Evolutionary conservation across 805 yeast species (phyloP).

Genomic region (Yueomyces sp.): DNA sequence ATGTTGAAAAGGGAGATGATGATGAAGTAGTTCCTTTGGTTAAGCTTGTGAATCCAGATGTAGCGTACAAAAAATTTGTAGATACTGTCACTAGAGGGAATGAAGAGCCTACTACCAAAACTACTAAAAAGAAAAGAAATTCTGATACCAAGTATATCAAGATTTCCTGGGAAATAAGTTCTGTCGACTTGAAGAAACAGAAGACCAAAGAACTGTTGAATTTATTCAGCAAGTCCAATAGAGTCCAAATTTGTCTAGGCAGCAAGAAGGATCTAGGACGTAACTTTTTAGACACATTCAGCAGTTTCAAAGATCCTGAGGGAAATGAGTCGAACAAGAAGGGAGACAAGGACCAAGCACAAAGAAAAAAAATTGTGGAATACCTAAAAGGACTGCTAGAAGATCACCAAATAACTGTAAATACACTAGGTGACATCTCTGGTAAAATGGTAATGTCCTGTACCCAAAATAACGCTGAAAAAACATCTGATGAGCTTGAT

Average conservation of each 20-base stretch:
- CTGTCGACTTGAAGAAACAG: conserved; percentile 38
- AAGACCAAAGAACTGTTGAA: conserved; percentile 36
- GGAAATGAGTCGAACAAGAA: neutral
- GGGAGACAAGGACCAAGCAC: conserved; percentile 22
- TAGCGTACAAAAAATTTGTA: conserved; percentile 17
- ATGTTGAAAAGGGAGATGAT: conserved; percentile 9
- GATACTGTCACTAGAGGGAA: conserved; percentile 14
- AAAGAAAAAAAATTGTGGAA: conserved; percentile 23
- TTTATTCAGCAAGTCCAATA: conserved; percentile 31
- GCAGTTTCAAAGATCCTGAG: conserved; percentile 5
- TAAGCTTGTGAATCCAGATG: conserved; percentile 13
- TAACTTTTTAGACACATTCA: conserved; percentile 19
- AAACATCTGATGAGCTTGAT: conserved; percentile 14
- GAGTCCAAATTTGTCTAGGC: conserved; percentile 30
- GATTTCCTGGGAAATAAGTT: conserved; percentile 44
- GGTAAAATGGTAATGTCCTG: neutral
- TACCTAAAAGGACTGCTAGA: conserved; percentile 17
- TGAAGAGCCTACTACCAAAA: conserved; percentile 9
- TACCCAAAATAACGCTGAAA: conserved; percentile 4
- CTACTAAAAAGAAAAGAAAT: conserved; percentile 1
- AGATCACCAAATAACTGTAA: conserved; percentile 2
- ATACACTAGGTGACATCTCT: neutral
- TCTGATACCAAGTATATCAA: conserved; percentile 30
- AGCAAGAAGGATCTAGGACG: conserved; percentile 18
- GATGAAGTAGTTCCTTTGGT: conserved; percentile 12